Evolutionary conservation across 164 flowering plant species (phyloP).

Genomic region (Umbilicus rupestris): DNA sequence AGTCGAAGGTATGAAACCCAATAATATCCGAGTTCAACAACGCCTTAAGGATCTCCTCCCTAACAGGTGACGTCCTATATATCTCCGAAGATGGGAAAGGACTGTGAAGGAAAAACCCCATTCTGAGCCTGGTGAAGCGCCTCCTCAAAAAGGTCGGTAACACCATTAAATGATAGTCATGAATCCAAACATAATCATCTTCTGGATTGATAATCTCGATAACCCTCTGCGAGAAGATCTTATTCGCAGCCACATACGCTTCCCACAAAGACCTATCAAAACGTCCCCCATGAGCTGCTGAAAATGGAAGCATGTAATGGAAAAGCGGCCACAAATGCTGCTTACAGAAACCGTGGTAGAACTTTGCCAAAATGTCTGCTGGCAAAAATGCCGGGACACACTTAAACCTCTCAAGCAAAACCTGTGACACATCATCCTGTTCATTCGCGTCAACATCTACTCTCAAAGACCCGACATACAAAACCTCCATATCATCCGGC

Average conservation of each 20-base stretch:
- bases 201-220: constrained; percentile 73
- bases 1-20: constrained; percentile 80
- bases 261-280: constrained; percentile 69
- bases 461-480: constrained; percentile 60
- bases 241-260: constrained; percentile 71
- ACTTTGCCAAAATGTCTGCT: constrained; percentile 38
- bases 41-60: constrained; percentile 71
- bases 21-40: constrained; percentile 57
- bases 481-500: constrained; percentile 71
- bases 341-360: constrained; percentile 68
- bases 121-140: constrained; percentile 44
- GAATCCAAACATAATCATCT: constrained; percentile 76
- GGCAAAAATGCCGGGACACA: constrained; percentile 70
- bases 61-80: constrained; percentile 64
- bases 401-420: constrained; percentile 55
- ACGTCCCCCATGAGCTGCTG: constrained; percentile 47
- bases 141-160: constrained; percentile 66
- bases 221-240: constrained; percentile 59
- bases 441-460: constrained; percentile 50
- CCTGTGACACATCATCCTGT: constrained; percentile 66
- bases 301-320: constrained; percentile 72
- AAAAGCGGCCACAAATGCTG: constrained; percentile 74
- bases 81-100: constrained; percentile 81
- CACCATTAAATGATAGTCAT: constrained; percentile 79
- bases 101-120: constrained; percentile 73